phyloP scores from a whole-genome alignment of 2,329 filamentous ascomycete species.

The Didymella glomerata region DNA sequence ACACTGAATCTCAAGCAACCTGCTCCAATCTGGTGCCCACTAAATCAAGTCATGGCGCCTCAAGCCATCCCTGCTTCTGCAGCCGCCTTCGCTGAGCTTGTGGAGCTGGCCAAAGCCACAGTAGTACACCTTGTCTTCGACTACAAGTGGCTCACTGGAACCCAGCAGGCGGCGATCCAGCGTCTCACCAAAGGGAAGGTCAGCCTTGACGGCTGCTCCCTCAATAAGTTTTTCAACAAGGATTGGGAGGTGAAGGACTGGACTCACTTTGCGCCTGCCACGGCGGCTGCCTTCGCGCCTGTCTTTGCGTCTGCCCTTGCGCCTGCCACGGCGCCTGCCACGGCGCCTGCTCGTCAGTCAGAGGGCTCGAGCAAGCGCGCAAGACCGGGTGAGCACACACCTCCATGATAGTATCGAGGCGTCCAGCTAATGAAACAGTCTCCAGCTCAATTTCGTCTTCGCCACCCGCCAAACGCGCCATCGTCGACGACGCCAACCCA shows the following conservation, averaged over 20 bases:
- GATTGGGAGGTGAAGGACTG: neutral
- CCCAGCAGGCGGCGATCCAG: neutral
- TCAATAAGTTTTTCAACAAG: neutral
- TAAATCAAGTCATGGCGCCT: neutral
- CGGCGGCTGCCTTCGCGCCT: neutral
- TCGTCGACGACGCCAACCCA: neutral
- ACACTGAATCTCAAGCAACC: neutral
- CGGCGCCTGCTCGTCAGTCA: too few species aligned
- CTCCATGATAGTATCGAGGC: neutral
- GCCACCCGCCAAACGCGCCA: neutral
- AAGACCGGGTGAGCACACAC: neutral
- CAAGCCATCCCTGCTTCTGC: neutral
- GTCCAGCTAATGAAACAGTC: neutral
- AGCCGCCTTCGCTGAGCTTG: neutral
- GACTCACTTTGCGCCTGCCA: conserved; percentile 5
- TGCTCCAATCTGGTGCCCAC: conserved; percentile 1
- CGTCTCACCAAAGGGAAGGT: conserved; percentile 2
- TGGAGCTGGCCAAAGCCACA: neutral
- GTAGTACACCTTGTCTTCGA: neutral
- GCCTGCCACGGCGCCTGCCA: neutral
- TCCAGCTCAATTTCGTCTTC: neutral
- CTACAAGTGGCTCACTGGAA: conserved; percentile 2
- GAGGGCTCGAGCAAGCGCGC: neutral
- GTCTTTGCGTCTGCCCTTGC: neutral
- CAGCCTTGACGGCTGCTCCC: neutral